Conservation (phyloP, 495 filamentous ascomycete species). For the Delitschia confertaspora region DNA sequence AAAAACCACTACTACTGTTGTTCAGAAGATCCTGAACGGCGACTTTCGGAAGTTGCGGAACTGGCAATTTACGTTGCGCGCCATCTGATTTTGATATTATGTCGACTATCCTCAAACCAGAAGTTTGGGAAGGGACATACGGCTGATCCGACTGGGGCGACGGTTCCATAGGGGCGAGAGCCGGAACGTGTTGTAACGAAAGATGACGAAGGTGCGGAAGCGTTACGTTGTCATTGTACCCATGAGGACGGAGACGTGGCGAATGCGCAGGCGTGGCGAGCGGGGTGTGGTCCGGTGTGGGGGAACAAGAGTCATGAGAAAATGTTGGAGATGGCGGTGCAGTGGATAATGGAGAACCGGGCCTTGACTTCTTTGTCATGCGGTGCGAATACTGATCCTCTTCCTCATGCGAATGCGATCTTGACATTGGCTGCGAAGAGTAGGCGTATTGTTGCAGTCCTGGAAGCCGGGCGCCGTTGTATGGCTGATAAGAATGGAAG, state of each 20-base stretch:
- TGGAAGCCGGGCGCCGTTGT: slow-evolving; percentile 43
- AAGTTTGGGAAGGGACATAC: slow-evolving; percentile 50
- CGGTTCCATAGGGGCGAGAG: slow-evolving; percentile 87
- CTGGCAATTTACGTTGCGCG: slow-evolving; percentile 84
- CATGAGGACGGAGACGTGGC: slow-evolving; percentile 74
- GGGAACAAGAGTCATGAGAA: slow-evolving; percentile 90
- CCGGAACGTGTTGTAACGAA: slow-evolving; percentile 75
- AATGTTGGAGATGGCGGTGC: slow-evolving; percentile 97
- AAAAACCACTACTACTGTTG: slow-evolving; percentile 49
- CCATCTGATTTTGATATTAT: slow-evolving; percentile 86
- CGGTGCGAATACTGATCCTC: slow-evolving; percentile 65
- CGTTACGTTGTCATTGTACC: slow-evolving; percentile 56
- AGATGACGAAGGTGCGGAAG: slow-evolving; percentile 85
- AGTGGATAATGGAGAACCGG: slow-evolving; percentile 88
- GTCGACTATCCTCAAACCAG: slow-evolving; percentile 75
- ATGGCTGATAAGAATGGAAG: slow-evolving; percentile 27
- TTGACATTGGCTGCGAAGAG: slow-evolving; percentile 66
- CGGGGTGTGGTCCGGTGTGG: slow-evolving; percentile 93
- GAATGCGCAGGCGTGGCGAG: slow-evolving; percentile 94
- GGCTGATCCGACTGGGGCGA: slow-evolving; percentile 49
- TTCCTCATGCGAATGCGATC: slow-evolving; percentile 83
- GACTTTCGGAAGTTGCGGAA: slow-evolving; percentile 81
- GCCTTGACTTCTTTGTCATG: slow-evolving; percentile 75
- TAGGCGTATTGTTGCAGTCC: slow-evolving; percentile 76
- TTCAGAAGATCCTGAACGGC: slow-evolving; percentile 80